Evolutionary conservation across 164 flowering plant species (phyloP), one percentile per base, ranked within the genome.

Genomic region (Magnolia changhungtana): DNA sequence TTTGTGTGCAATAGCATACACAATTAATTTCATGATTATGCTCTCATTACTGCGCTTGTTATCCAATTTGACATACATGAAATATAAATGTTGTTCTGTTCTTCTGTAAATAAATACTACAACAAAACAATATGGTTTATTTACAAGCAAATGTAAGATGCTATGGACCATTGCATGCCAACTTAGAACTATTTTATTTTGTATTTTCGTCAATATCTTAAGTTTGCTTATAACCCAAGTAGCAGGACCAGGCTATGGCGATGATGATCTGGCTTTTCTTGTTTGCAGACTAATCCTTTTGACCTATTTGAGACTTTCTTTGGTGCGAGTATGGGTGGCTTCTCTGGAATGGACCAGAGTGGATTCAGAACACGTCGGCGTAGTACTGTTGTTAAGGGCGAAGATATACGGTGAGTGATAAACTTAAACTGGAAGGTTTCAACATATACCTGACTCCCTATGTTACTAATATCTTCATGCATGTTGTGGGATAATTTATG

Each of bases 301-400:
- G 98, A 96, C 85, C 90, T 96, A 52, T 96, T 96, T 85, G 99
- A 96, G 84, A 89, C 98, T 68, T 92, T 96, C 78, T 96, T 96
- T 87, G 99, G 99, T 71, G 85, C 90, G 37, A 91, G 89, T 78
- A 93, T 96, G 96, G 91, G 97, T 71, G 90, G 88, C n/a, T 92
- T 92, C 76, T 14, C 91, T 80, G 92, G 94, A 14, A 86, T 87
- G 91, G 95, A 96, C 78, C 87, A 79, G 61, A 76, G 87, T 81
- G 98, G 90, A 61, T 94, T 90, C 73, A 78, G 94, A 82, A 87
- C 92, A 27, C 79, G 90, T 8, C 92, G 90, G 20, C 95, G 94
- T 61, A 76, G 83, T 77, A 86, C 93, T 74, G 89, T 89, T 77
- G 80, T 90, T 16, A 94, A 91, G 82, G 99, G 99, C 70, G 99